Percentiles rank a stretch among this genome's conserved stretches.
Evolutionary conservation across 2,329 filamentous ascomycete genomes (phyloP).

Genomic region (Cladosporium sp.): DNA sequence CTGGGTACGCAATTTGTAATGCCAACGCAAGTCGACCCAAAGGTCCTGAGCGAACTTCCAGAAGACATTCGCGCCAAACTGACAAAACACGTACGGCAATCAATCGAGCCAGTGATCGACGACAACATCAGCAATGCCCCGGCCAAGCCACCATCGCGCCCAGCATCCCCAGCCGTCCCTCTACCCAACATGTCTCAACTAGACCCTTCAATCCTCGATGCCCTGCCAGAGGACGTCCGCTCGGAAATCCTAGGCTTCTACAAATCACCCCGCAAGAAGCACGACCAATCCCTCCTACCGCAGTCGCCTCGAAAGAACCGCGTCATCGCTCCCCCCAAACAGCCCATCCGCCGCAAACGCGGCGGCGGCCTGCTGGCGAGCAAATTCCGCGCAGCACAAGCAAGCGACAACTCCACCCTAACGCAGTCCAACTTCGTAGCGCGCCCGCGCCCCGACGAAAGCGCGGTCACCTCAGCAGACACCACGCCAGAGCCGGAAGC

Average conservation of each 20-base stretch:
- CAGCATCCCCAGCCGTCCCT: conserved; percentile 31
- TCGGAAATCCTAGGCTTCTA: conserved; percentile 77
- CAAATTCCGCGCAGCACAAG: conserved; percentile 39
- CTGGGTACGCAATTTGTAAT: conserved; percentile 88
- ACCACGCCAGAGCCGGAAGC: conserved; percentile 40
- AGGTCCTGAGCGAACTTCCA: conserved; percentile 78
- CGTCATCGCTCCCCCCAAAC: conserved; percentile 47
- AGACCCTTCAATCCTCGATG: conserved; percentile 77
- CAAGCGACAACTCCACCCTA: conserved; percentile 54
- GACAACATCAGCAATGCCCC: conserved; percentile 1
- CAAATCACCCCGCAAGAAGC: conserved; percentile 30
- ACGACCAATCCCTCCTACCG: conserved; percentile 33
- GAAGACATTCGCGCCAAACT: conserved; percentile 75
- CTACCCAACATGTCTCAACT: conserved; percentile 68
- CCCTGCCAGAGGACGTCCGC: conserved; percentile 79
- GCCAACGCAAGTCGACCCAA: conserved; percentile 74
- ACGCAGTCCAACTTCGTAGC: conserved; percentile 70
- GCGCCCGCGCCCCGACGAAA: conserved; percentile 16
- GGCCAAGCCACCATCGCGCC: conserved; percentile 15
- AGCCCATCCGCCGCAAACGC: conserved; percentile 62
- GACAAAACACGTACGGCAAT: conserved; percentile 49
- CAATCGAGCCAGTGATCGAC: conserved; percentile 8
- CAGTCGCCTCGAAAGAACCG: conserved; percentile 55
- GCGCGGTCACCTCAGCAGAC: conserved; percentile 23
- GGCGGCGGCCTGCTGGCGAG: conserved; percentile 42